Conservation (phyloP, 768 basidiomycete genomes). For the Lactifluus volemus region DNA sequence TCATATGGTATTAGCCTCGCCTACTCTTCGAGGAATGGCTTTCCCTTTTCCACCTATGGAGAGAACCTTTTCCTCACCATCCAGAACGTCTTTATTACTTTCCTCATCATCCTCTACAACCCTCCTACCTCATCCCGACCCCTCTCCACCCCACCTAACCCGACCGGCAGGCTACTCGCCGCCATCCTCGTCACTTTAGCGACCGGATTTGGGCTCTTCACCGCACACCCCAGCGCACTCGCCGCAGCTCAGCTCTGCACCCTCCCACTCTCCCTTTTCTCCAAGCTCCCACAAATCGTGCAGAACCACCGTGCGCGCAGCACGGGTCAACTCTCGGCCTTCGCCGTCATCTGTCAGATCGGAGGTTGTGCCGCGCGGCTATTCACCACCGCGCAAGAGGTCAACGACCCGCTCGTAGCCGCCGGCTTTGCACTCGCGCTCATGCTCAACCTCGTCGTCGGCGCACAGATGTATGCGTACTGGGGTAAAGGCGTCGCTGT, state of each 20-base stretch:
- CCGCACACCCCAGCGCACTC: constrained; percentile 42
- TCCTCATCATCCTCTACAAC: constrained; percentile 70
- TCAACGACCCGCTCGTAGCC: constrained; percentile 70
- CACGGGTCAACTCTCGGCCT: constrained; percentile 90
- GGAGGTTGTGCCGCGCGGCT: constrained; percentile 84
- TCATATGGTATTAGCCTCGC: constrained; percentile 84
- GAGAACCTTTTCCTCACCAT: constrained; percentile 92
- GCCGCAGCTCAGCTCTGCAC: constrained; percentile 74
- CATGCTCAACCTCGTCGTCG: constrained; percentile 74
- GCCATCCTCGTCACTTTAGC: constrained; percentile 29
- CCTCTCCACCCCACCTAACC: constrained; percentile 19
- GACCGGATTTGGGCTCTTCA: constrained; percentile 35
- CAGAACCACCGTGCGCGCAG: constrained; percentile 67
- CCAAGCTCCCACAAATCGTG: constrained; percentile 89
- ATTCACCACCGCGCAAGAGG: constrained; percentile 89
- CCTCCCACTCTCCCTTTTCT: constrained; percentile 84
- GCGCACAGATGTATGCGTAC: constrained; percentile 76
- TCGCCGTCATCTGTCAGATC: constrained; percentile 85
- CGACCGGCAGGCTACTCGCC: constrained; percentile 26
- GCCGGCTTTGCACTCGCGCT: constrained; percentile 83
- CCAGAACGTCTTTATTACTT: constrained; percentile 82
- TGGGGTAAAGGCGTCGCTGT: constrained; percentile 52
- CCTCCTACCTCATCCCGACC: constrained; percentile 27
- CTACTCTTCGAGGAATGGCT: constrained; percentile 77
- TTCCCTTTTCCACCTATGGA: constrained; percentile 96